phyloP scores from a whole-genome alignment of 2,329 filamentous ascomycete species.

The Cladophialophora carrionii region DNA sequence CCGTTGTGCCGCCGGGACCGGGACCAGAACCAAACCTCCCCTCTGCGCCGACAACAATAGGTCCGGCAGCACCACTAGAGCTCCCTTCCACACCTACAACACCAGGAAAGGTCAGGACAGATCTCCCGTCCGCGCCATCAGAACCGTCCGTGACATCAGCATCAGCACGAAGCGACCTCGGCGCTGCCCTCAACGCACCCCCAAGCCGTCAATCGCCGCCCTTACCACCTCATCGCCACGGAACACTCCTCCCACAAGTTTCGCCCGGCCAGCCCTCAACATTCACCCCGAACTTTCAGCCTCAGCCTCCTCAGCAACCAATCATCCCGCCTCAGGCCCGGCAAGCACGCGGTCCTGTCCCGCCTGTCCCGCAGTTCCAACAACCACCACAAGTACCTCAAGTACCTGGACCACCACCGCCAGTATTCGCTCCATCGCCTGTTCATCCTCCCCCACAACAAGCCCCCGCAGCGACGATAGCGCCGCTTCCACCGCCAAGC shows the following conservation, averaged over 20 bases:
- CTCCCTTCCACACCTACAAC: conserved; percentile 39
- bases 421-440: conserved; percentile 23
- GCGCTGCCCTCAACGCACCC: conserved; percentile 22
- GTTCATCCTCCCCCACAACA: conserved; percentile 20
- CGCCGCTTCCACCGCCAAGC: conserved; percentile 35
- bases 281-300: conserved; percentile 39
- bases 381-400: neutral
- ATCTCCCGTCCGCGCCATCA: conserved; percentile 23
- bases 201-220: conserved; percentile 25
- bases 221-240: conserved; percentile 35
- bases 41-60: conserved; percentile 37
- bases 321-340: conserved; percentile 30
- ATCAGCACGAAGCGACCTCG: conserved; percentile 23
- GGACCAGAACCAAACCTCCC: conserved; percentile 39
- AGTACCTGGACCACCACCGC: neutral
- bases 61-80: conserved; percentile 35
- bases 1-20: conserved; percentile 51
- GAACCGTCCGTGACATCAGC: conserved; percentile 18
- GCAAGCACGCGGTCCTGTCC: conserved; percentile 28
- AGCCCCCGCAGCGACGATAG: conserved; percentile 16
- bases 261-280: conserved; percentile 25
- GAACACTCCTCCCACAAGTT: conserved; percentile 25
- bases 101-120: conserved; percentile 8
- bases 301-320: conserved; percentile 24
- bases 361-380: conserved; percentile 25